phyloP scores from a whole-genome alignment of 108 stramenopile species.

The Cyclotella kingstonii region DNA sequence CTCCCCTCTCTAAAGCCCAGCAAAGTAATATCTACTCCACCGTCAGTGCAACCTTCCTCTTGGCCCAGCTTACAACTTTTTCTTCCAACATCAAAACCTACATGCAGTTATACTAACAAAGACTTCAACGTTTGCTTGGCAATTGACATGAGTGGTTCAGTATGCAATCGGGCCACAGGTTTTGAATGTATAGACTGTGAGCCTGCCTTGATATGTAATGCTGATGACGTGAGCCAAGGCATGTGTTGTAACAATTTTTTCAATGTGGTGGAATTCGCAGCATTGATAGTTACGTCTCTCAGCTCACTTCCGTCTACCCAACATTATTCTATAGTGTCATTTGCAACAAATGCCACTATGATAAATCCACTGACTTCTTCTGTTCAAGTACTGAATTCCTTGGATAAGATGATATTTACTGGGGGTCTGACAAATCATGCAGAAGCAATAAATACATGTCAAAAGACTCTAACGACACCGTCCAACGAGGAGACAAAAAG shows the following conservation, averaged over 20 bases:
- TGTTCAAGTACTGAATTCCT: constrained; percentile 7
- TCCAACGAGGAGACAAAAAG: constrained; percentile 14
- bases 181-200: constrained; percentile 27
- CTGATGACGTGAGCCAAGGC: neutral
- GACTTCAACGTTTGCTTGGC: constrained; percentile 43
- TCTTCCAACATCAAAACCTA: constrained; percentile 8
- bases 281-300: constrained; percentile 22
- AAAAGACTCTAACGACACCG: constrained; percentile 8
- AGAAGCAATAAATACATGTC: constrained; percentile 31
- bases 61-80: no score
- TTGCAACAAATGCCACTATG: constrained; percentile 23
- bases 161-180: constrained; percentile 20
- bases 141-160: constrained; percentile 38
- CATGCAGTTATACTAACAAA: constrained; percentile 11
- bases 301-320: constrained; percentile 6
- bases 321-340: constrained; percentile 29
- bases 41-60: constrained; percentile 5
- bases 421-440: constrained; percentile 40
- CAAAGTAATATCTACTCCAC: neutral
- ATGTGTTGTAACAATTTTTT: constrained; percentile 35
- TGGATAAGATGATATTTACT: constrained; percentile 11
- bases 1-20: constrained; percentile 1
- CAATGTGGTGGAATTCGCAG: constrained; percentile 19
- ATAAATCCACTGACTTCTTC: constrained; percentile 6
- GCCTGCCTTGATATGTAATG: constrained; percentile 21